Evolutionary conservation across 495 filamentous ascomycete genomes (phyloP).

Genomic region (Venustampulla echinocandica): DNA sequence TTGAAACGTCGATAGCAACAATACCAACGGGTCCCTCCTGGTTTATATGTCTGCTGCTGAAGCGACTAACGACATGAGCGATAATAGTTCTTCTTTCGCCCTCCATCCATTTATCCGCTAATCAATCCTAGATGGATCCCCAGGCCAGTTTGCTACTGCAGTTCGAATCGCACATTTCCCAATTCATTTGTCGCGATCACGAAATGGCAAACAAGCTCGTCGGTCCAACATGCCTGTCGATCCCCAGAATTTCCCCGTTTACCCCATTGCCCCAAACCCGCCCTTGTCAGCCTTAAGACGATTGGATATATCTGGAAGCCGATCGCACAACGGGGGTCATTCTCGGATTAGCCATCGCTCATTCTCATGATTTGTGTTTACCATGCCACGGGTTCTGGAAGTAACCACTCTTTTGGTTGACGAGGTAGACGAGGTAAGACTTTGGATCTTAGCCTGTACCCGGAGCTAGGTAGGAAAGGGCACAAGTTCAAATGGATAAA

Average conservation of each 20-base stretch:
- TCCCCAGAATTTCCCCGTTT: conserved; percentile 4
- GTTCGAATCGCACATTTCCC: not conserved
- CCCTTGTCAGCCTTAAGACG: no score
- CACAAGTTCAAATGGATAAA: no score
- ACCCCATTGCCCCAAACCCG: no score
- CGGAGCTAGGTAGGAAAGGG: no score
- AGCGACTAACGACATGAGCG: not conserved
- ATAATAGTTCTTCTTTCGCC: not conserved
- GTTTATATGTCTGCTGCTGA: not conserved
- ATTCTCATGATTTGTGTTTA: no score
- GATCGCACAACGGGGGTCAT: no score
- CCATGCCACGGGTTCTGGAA: no score
- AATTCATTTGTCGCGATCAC: not conserved
- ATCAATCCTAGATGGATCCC: not conserved
- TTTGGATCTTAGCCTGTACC: no score
- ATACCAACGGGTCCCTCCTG: not conserved
- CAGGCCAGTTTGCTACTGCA: not conserved
- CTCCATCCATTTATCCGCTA: not conserved
- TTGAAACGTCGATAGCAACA: not conserved
- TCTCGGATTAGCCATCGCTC: no score
- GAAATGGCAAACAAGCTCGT: conserved; percentile 1
- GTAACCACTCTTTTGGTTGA: no score
- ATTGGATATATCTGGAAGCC: no score
- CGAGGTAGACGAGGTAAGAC: no score
- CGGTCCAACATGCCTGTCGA: not conserved